phyloP scores from a whole-genome alignment of 1,139 yeast species.

The Saccharomyces uvarum region DNA sequence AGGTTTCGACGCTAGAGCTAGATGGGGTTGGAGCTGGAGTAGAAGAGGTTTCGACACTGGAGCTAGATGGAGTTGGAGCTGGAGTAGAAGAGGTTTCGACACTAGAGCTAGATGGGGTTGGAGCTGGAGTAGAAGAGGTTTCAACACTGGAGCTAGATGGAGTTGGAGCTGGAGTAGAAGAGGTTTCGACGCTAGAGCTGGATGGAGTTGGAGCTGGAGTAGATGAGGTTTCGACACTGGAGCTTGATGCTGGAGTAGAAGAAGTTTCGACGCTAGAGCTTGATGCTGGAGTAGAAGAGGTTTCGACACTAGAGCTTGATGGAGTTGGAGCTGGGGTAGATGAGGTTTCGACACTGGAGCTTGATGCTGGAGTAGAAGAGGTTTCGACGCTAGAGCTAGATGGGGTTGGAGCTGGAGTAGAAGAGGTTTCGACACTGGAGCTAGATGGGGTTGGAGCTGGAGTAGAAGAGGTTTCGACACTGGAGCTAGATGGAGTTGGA shows the following conservation, averaged over 20 bases:
- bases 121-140: background rate
- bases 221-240: background rate
- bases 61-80: background rate
- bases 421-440: background rate
- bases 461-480: background rate
- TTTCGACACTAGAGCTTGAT: background rate
- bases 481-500: background rate
- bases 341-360: background rate
- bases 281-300: too few relatives aligned
- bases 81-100: background rate
- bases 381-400: background rate
- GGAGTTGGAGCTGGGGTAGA: background rate
- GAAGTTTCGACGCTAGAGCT: background rate
- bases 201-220: background rate
- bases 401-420: background rate
- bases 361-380: background rate
- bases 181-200: background rate
- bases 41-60: background rate
- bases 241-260: background rate
- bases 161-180: background rate
- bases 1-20: background rate
- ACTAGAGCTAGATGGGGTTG: background rate
- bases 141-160: background rate
- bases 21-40: background rate
- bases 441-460: background rate